phyloP scores from a whole-genome alignment of 139 green algal genomes.

The Volvox reticuliferus region DNA sequence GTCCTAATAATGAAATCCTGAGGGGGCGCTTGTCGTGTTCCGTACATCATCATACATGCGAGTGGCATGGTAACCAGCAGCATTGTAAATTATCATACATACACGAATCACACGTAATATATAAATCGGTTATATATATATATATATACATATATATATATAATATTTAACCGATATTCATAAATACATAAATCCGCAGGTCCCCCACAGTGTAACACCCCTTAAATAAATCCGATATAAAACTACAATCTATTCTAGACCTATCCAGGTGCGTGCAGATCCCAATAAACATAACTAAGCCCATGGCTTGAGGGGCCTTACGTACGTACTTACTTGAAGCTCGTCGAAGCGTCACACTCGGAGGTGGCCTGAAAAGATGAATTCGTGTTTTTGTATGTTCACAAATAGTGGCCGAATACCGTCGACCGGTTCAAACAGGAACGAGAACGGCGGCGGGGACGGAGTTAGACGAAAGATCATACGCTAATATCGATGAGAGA shows the following conservation, averaged over 20 bases:
- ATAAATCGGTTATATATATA: background rate
- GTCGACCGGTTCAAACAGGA: background rate
- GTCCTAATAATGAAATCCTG: no score
- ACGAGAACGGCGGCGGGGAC: background rate
- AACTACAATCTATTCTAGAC: background rate
- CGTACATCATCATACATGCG: no score
- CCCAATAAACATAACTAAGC: no score
- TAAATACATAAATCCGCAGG: no score
- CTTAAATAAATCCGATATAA: background rate
- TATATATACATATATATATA: background rate
- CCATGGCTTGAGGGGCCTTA: background rate
- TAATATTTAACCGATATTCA: no score
- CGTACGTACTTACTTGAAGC: background rate
- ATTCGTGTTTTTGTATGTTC: background rate
- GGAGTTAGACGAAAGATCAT: background rate
- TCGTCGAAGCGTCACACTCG: constrained; percentile 4
- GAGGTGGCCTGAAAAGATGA: background rate
- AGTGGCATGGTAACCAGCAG: background rate
- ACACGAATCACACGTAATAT: no score
- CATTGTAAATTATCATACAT: background rate
- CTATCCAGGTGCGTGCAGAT: background rate
- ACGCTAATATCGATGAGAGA: no score
- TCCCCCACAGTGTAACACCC: no score
- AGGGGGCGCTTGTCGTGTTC: no score
- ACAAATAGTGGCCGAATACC: no score